Base-by-base conservation (phyloP, 2,329 filamentous ascomycete species). In the Apiospora pterosperma region DNA sequence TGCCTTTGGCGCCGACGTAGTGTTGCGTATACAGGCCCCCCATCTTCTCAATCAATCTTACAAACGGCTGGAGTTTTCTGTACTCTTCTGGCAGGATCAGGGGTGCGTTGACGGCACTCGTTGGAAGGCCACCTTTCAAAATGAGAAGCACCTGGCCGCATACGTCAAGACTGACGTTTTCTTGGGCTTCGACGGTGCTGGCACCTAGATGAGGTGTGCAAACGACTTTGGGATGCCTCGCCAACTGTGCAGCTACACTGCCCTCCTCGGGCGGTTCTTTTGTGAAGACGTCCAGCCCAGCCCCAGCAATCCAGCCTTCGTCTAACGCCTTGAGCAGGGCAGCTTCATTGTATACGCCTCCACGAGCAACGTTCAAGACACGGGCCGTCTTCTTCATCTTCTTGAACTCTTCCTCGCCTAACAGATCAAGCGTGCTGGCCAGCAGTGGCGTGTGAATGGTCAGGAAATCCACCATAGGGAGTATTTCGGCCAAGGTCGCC, bases 61-160 rank as follows among this genome's bases (percentile, higher is more conserved):
- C 90, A 69, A 92, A 93, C 0, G 92, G 92, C 70, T 92, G 89
- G 5, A 95, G 81, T 66, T 90, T 92, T 67, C 88, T 84, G 73
- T 92, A 93, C 76, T 95, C 92, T 67, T 93, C 91, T 0, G 91
- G 91, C 19, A 94, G 80, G 67, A 95, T 95, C 63, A 95, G 84
- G 5, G 92, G 92, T 0, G 91, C 92, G 68, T 96, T 95, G 73
- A 95, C 92, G 5, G 92, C 91, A 23, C 85, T 88, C 1, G 90
- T 91, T 0, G 92, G 92, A 1, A 94, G 81, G 0, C 90, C 89
- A 3, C 92, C 92, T 0, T 83, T 81, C 2, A 96, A 80, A 48
- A 95, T 92, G 65, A 89, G 85, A 0, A 91, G 82, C 14, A 94
- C 90, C 77, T 96, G 92, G 38, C 90, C 89, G 76, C 92, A 95